Base-by-base conservation (phyloP, 768 basidiomycete species). In the Tylopilus vinaceipallidus region DNA sequence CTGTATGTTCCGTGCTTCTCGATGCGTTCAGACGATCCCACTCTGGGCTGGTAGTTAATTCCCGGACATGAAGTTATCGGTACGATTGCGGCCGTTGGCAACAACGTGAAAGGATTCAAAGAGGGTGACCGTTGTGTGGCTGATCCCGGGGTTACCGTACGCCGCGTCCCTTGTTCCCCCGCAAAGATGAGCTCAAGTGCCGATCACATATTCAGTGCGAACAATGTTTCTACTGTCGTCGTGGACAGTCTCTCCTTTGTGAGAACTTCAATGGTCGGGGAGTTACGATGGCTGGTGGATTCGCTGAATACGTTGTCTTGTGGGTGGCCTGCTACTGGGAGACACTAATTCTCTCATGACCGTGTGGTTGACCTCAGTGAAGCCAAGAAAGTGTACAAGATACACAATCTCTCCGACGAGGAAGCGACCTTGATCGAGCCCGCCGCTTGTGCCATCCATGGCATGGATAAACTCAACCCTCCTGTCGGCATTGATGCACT, bases 371-470 rank as follows among this genome's bases (percentile, higher is more conserved):
- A 29, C 50, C 17, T 30, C 49, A 84, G 85, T 55, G 73, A 79
- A 49, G 75, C 84, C 50, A 77, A 84, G 62, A 91, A 91, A 62
- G 70, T 88, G 26, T 92, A 88, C 77, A 88, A 87, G 69, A 83
- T 92, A 61, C 69, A 90, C 47, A 91, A 91, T 71, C 77, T 93
- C 41, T 81, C 82, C 1, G 89, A 91, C 62, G 84, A 88, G 60
- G 90, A 93, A 58, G 81, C 90, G 3, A 91, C 87, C 3, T 79
- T 93, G 32, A 75, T 93, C 16, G 90, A 94, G 65, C 91, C 91
- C 27, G 87, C 90, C 3, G 84, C 90, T 16, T 94, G 91, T 59
- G 90, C 91, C 26, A 81, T 94, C 44, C 90, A 93, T 65, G 91
- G 91, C 7, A 81, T 92, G 52, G 91, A 94, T 71, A 88, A 90